Evolutionary conservation across 768 basidiomycete genomes (phyloP), one percentile per base, ranked within the genome.

Genomic region (Boletus rubescentipes): DNA sequence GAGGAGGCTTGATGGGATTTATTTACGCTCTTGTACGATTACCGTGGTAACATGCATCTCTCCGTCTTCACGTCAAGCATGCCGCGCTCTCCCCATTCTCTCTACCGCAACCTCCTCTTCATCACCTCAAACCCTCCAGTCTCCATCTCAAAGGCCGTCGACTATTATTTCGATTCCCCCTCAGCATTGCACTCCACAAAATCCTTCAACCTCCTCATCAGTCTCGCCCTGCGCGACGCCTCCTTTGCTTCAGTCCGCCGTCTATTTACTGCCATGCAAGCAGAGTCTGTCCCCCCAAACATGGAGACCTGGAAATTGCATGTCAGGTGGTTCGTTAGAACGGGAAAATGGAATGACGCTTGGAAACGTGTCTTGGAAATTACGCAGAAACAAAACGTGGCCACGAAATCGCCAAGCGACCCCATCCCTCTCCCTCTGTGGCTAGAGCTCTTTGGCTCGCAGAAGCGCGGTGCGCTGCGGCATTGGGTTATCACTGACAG

Each of bases 401-500:
- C 60, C 29, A 37, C 54, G 21, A 49, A 36, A 7, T 30, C 29
- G 10, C 45, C 36, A 23, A 39, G 9, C 26, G 56, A 54, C 8
- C 39, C 54, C 30, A 69, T 77, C 31, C 80, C 78, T 26, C 71
- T 82, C 26, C 63, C 70, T 5, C 66, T 89, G 46, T 88, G 85
- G 86, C 53, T 82, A 40, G 86, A 89, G 57, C 80, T 89, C 58
- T 79, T 82, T 59, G 74, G 75, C 43, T 72, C 74, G 16, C 61
- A 67, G 56, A 77, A 76, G 50, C 67, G 71, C 46, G 71, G 73
- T 42, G 73, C 69, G 6, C 57, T 67, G 26, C 64, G 68, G 35
- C 54, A 44, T 39, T 64, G 62, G 60, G 30, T 48, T 21, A 51
- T 56, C 44, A 36, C 51, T 21, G 18, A 44, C 55, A 34, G 15